phyloP scores from a whole-genome alignment of 768 basidiomycete species.

The Daedaleopsis sinensis region DNA sequence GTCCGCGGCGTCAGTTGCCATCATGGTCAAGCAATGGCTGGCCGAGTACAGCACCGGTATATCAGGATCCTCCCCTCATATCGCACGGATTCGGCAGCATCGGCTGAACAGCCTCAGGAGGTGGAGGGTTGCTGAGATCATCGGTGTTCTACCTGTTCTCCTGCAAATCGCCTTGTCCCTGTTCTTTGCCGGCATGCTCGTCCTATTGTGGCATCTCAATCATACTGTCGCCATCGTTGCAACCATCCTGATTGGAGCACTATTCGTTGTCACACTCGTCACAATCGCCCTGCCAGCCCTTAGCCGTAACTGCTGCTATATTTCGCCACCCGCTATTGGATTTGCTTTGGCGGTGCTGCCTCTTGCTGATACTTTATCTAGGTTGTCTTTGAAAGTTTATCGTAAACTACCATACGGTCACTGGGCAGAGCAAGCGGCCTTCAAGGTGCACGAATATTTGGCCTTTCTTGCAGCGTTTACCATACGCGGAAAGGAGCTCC shows the following conservation, averaged over 20 bases:
- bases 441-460: no score
- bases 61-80: constrained; percentile 21
- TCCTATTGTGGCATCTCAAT: constrained; percentile 20
- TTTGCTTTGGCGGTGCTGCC: no score
- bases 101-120: constrained; percentile 21
- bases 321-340: constrained; percentile 7
- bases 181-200: constrained; percentile 25
- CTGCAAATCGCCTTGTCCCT: constrained; percentile 22
- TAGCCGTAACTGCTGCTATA: constrained; percentile 13
- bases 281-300: constrained; percentile 6
- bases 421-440: no score
- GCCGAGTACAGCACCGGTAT: constrained; percentile 16
- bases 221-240: constrained; percentile 11
- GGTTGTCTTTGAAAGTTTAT: no score
- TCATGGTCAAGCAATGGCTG: constrained; percentile 22
- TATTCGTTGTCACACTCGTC: constrained; percentile 4
- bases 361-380: no score
- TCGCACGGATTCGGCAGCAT: constrained; percentile 23
- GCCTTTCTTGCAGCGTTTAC: no score
- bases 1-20: constrained; percentile 14
- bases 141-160: constrained; percentile 17
- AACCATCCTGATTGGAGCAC: not conserved
- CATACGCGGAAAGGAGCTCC: no score
- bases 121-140: constrained; percentile 22
- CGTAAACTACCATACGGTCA: no score